A percentile compares a stretch with the other conserved stretches of the same genome.
Conservation (phyloP, 805 yeast genomes). For the Ogataea ganodermae region DNA sequence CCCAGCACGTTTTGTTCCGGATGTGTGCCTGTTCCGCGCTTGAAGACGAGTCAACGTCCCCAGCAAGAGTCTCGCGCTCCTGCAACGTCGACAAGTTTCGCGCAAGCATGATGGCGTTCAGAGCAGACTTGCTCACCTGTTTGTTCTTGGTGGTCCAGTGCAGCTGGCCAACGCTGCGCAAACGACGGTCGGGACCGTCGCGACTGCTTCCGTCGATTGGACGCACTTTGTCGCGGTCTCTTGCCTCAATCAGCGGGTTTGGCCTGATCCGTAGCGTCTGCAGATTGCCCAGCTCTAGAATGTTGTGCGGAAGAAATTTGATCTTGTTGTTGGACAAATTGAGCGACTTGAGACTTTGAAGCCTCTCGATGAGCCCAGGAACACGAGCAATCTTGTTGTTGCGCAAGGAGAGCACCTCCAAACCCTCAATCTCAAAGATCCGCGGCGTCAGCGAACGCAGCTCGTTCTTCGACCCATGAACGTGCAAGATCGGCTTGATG, state of each 20-base stretch:
- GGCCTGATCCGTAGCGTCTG: slow-evolving; percentile 56
- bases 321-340: slow-evolving; percentile 55
- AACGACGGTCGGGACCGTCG: slow-evolving; percentile 17
- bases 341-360: slow-evolving; percentile 47
- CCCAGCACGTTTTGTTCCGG: slow-evolving; percentile 26
- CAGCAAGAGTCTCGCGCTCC: slow-evolving; percentile 24
- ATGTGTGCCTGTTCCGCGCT: slow-evolving; percentile 20
- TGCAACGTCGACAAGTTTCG: slow-evolving; percentile 37
- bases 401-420: slow-evolving; percentile 54
- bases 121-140: slow-evolving; percentile 24
- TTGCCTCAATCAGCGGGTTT: slow-evolving; percentile 42
- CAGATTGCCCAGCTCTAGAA: slow-evolving; percentile 46
- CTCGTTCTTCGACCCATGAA: slow-evolving; percentile 53
- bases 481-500: slow-evolving; percentile 42
- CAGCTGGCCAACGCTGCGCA: slow-evolving; percentile 30
- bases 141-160: slow-evolving; percentile 33
- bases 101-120: slow-evolving; percentile 28
- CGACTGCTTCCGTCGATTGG: slow-evolving; percentile 27
- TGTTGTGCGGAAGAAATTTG: slow-evolving; percentile 53
- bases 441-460: slow-evolving; percentile 50
- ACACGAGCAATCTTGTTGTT: slow-evolving; percentile 48
- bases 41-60: background rate
- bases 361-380: slow-evolving; percentile 48
- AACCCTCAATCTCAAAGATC: slow-evolving; percentile 49
- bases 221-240: slow-evolving; percentile 16